Base-by-base conservation (phyloP, 2,329 filamentous ascomycete species). In the Pleurostoma richardsiae region DNA sequence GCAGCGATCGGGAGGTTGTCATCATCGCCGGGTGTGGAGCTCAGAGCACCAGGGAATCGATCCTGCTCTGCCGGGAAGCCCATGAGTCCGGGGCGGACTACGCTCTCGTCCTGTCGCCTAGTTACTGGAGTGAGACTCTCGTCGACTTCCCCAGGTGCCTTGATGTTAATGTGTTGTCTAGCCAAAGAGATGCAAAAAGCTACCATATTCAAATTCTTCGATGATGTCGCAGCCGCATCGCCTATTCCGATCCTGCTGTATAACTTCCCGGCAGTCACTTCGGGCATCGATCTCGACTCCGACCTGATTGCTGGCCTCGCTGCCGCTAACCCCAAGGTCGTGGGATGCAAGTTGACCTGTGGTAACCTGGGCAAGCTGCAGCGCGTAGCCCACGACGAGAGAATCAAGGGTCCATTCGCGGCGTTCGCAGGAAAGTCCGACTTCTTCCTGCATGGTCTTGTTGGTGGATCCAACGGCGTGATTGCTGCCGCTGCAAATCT, bases 121-220 rank as follows among this genome's bases (percentile, higher is more conserved):
- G 30, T 4, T 44, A 44, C 19, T 44, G 43, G 43, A 27, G 33
- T 36, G n/a, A 36, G 33, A 19, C 19, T 19, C 19, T 19, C 19
- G 19, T 19, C 19, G 19, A 19, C 19, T 19, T 19, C 19, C 19
- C 19, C 19, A 19, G 19, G 19, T 19, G 19, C 19, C 19, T 19
- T 19, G 19, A 19, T 19, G 19, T 19, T 36, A 36, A 36, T n/a
- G n/a, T 36, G 33, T n/a, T n/a, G 8, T 36, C 33, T 36, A 36
- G 33, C n/a, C 33, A n/a, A n/a, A 8, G 33, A 8, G 8, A 36
- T 36, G 33, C 33, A 36, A 36, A 36, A 36, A n/a, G 8, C 33
- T n/a, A n/a, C 33, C 33, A 36, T 36, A 36, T 8, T n/a, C n/a
- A 36, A 36, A n/a, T 86, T 86, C 68, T 86, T 76, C 56, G 64